Evolutionary conservation across 1,284 basidiomycete genomes (phyloP), one percentile per base, ranked within the genome.

Genomic region (Ceratobasidium sp.): DNA sequence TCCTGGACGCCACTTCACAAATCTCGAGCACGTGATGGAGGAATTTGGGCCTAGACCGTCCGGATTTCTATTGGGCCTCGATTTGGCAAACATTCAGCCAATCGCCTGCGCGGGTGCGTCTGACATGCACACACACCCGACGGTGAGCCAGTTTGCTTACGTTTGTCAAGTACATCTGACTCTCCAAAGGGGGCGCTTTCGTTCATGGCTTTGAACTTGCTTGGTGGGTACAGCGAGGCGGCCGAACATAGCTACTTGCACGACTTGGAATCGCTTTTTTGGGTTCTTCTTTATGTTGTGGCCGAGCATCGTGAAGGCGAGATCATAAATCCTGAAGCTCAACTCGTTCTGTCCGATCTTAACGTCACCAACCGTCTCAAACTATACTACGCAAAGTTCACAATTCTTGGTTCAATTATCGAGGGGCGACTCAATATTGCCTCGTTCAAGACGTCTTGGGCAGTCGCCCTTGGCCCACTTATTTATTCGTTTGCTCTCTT

Each of bases 201-300:
- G 3, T 71, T 71, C 39, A 71, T 71, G 69, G 46, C 69, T 10
- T n/a, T 71, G 20, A 18, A 13, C 3, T 20, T 71, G n/a, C 39
- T 58, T 23, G 28, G 33, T 12, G 18, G 42, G 33, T 12, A 39
- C 28, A 63, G 18, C 18, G 15, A 63, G 33, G n/a, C 1, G 13
- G 23, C 28, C 15, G 46, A 53, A 12, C 69, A 71, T 40, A 56
- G 28, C 18, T 58, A 71, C 28, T n/a, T 71, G 23, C 49, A 71
- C 39, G 69, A 71, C 55, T 15, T 71, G 6, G 55, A 71, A 28
- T 71, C 69, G 3, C 58, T 71, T 26, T 71, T 71, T 18, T 71
- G 69, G 69, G 39, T 71, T 13, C 46, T 71, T 20, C 28, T 71
- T 6, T 71, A 55, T 12, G 26, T 55, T 39, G 69, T 71, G 3